Evolutionary conservation across 768 basidiomycete genomes (phyloP).

Genomic region (Podaxis sp.): DNA sequence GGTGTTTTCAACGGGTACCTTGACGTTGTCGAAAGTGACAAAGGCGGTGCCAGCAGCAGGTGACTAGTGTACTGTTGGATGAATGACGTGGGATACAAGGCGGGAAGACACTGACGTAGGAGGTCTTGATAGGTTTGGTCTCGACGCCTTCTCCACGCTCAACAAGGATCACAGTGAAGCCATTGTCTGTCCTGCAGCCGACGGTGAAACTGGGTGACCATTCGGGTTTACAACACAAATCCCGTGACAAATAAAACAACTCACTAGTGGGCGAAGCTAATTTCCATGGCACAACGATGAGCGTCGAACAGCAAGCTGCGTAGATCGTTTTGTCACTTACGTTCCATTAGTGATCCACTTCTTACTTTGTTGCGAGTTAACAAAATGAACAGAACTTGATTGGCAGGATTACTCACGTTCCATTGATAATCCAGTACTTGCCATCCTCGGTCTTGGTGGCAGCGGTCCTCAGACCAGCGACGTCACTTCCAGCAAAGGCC

Average conservation of each 20-base stretch:
- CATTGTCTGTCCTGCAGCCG: constrained; percentile 62
- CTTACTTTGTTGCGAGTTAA: constrained; percentile 41
- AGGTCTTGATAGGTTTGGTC: constrained; percentile 84
- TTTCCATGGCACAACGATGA: neutral
- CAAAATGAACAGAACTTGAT: neutral
- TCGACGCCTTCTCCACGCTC: constrained; percentile 81
- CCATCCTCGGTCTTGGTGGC: constrained; percentile 80
- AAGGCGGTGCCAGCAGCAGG: constrained; percentile 80
- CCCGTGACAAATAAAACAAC: constrained; percentile 16
- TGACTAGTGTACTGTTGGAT: constrained; percentile 37
- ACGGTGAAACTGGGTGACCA: constrained; percentile 52
- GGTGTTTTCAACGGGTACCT: constrained; percentile 81
- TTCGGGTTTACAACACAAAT: neutral
- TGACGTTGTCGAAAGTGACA: constrained; percentile 76
- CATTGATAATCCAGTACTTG: constrained; percentile 79
- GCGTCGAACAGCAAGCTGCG: neutral
- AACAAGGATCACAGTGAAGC: constrained; percentile 84
- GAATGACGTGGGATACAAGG: neutral
- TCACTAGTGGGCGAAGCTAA: constrained; percentile 43
- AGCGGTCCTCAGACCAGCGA: constrained; percentile 67
- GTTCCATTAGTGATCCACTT: constrained; percentile 84
- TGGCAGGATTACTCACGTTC: constrained; percentile 30
- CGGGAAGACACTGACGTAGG: constrained; percentile 30
- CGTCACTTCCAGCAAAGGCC: constrained; percentile 85
- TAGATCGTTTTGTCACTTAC: constrained; percentile 28